Conservation (phyloP, 768 basidiomycete genomes). For the Pholiota microspora region DNA sequence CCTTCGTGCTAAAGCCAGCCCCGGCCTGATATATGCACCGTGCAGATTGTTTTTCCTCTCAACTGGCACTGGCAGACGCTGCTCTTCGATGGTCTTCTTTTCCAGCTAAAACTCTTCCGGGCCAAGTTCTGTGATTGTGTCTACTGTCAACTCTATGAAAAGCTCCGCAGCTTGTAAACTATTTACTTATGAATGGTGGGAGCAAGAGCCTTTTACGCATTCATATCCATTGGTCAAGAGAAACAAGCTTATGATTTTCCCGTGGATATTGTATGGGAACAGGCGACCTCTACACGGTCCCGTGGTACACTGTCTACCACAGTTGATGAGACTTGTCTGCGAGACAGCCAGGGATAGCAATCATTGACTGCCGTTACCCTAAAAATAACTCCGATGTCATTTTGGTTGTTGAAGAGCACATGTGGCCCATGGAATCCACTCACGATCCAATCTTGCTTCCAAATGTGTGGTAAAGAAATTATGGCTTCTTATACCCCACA, state of each 20-base stretch:
- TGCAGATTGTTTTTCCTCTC: too few relatives aligned
- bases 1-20: background rate
- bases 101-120: background rate
- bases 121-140: slow-evolving; percentile 3
- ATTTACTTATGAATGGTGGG: background rate
- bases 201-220: background rate
- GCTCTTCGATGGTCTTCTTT: background rate
- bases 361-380: background rate
- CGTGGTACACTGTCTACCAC: background rate
- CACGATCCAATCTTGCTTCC: slow-evolving; percentile 22
- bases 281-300: background rate
- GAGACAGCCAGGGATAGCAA: background rate
- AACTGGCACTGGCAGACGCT: too few relatives aligned
- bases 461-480: background rate
- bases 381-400: slow-evolving; percentile 20
- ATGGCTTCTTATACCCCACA: slow-evolving; percentile 13
- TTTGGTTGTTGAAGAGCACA: slow-evolving; percentile 10
- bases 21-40: too few relatives aligned
- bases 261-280: background rate
- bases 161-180: slow-evolving; percentile 1
- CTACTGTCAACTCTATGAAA: background rate
- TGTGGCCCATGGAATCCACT: slow-evolving; percentile 20
- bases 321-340: background rate
- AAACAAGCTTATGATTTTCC: slow-evolving; percentile 3
- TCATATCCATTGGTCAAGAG: background rate